Conservation (phyloP, 257 asterid species). For the Scutellaria baicalensis region DNA sequence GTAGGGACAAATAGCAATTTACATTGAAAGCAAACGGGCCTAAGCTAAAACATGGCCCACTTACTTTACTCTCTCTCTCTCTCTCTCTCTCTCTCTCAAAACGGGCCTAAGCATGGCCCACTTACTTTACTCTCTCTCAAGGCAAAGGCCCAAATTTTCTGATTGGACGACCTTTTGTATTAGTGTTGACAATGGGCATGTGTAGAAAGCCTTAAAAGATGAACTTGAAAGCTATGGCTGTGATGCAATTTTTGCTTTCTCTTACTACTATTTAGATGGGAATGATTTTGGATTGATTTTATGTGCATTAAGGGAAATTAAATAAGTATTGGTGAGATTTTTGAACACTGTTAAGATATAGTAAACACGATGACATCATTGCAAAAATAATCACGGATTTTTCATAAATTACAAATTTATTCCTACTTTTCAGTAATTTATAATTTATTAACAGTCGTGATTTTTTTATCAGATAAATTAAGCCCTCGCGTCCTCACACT, state of each 20-base stretch:
- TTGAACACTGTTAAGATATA: no score
- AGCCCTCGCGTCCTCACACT: no score
- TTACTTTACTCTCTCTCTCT: neutral
- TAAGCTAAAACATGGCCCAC: slow-evolving; percentile 12
- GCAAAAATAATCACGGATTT: no score
- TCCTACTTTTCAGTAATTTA: no score
- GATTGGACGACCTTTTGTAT: neutral
- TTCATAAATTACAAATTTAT: no score
- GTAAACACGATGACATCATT: no score
- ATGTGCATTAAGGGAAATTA: no score
- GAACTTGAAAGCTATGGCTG: slow-evolving; percentile 1
- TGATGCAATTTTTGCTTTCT: no score
- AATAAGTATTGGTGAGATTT: no score
- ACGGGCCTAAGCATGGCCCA: slow-evolving; percentile 17
- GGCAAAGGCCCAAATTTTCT: no score
- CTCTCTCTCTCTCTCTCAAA: neutral
- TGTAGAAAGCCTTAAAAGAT: slow-evolving; percentile 7
- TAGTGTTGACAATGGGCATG: neutral
- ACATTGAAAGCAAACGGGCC: slow-evolving; percentile 18
- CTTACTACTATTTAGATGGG: neutral
- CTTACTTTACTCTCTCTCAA: neutral
- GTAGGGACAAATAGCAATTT: neutral
- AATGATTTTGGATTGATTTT: neutral
- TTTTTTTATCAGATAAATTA: no score
- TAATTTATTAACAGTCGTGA: no score